A percentile compares a stretch with the other conserved stretches of the same genome.
phyloP scores from a whole-genome alignment of 441 rosid genomes.

The Lepidium campestre region DNA sequence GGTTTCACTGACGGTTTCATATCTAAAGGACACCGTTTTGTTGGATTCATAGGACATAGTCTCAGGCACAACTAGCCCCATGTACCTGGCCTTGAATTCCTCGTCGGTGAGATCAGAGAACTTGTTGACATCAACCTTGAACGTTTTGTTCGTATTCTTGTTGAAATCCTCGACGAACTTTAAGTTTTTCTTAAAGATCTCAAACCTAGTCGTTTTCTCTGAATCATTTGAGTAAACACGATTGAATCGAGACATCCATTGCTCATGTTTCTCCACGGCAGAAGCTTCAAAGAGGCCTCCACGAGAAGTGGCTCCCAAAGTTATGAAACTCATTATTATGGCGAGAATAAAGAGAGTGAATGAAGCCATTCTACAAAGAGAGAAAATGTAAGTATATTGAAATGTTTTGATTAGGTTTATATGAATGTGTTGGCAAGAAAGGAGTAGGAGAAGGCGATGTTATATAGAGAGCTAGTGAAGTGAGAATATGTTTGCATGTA shows the following conservation, averaged over 20 bases:
- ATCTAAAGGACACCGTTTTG: not conserved
- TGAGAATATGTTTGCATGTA: too few relatives aligned
- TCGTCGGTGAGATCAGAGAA: conserved; percentile 30
- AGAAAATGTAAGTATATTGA: too few relatives aligned
- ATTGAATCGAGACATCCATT: conserved; percentile 40
- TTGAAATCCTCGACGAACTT: conserved; percentile 34
- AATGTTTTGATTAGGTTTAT: not conserved
- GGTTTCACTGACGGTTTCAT: conserved; percentile 17
- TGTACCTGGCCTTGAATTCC: conserved; percentile 22
- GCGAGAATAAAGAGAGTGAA: not conserved
- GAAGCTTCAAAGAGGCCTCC: conserved; percentile 8
- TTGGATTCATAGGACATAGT: not conserved
- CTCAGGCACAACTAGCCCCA: conserved; percentile 16
- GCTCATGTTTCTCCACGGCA: conserved; percentile 29
- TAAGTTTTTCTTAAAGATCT: conserved; percentile 19
- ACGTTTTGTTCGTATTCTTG: conserved; percentile 22
- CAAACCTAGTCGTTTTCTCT: conserved; percentile 30
- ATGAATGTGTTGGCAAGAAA: not conserved
- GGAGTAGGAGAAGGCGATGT: not conserved
- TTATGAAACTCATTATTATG: not conserved
- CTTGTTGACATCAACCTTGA: conserved; percentile 24
- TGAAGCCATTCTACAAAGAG: not conserved
- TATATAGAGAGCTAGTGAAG: not conserved
- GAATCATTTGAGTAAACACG: conserved; percentile 28
- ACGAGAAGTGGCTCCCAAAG: conserved; percentile 11